Percentiles rank a stretch among this genome's conserved stretches.
These are phyloP conservation scores for Annulohypoxylon moriforme DNA, from an alignment of 495 filamentous ascomycete genomes.

Conservation along the genomic window DNA sequence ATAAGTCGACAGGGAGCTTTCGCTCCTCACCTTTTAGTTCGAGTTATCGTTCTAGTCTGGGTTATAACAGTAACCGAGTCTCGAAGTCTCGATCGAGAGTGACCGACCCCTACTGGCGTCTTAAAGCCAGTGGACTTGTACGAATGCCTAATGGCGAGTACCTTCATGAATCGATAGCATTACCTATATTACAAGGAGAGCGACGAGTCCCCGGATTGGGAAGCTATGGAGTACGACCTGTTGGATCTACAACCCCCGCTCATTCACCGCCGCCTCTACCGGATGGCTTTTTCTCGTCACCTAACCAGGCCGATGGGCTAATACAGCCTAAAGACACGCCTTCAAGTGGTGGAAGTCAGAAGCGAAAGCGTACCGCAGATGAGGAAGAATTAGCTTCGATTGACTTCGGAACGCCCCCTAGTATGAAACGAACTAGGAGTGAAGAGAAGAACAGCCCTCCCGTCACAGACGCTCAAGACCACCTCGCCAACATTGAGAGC, in stretches of 20 bases:
- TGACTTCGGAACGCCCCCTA: constrained; percentile 14
- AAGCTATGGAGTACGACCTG: constrained; percentile 42
- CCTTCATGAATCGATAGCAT: constrained; percentile 55
- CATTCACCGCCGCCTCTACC: constrained; percentile 31
- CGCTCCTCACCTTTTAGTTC: constrained; percentile 48
- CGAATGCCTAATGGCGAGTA: constrained; percentile 57
- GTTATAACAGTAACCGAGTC: constrained; percentile 39
- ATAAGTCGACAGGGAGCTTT: constrained; percentile 45
- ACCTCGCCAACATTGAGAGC: constrained; percentile 42
- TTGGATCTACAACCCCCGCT: constrained; percentile 22
- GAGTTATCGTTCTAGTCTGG: constrained; percentile 48
- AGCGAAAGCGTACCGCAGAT: constrained; percentile 39
- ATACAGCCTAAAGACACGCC: constrained; percentile 23
- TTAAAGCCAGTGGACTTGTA: constrained; percentile 55
- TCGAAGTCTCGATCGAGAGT: constrained; percentile 42
- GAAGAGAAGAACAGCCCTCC: constrained; percentile 6
- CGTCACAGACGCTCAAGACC: constrained; percentile 21
- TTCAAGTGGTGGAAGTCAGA: constrained; percentile 26
- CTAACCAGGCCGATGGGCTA: constrained; percentile 1
- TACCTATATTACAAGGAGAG: constrained; percentile 45
- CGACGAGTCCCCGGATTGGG: constrained; percentile 44
- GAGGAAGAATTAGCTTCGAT: constrained; percentile 34
- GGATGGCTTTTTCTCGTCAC: constrained; percentile 8
- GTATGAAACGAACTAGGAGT: constrained; percentile 39
- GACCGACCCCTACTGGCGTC: constrained; percentile 54